Evolutionary conservation across 106 monocot genomes (phyloP).

Genomic region (Amphibolis antarctica): DNA sequence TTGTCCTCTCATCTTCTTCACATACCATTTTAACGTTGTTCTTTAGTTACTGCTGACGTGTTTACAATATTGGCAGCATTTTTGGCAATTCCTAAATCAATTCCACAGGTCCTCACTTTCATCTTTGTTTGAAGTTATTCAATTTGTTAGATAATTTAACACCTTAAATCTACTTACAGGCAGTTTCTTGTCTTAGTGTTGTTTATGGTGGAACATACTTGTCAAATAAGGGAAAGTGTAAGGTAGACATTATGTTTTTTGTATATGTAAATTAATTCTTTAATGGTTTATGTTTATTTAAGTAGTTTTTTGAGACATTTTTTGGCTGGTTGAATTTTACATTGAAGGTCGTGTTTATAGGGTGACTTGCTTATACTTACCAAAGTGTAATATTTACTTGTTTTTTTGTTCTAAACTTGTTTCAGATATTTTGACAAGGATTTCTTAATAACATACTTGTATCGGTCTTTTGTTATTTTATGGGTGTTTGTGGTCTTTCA

Average conservation of each 20-base stretch:
- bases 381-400: slow-evolving; percentile 42
- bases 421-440: neutral
- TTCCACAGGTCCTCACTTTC: neutral
- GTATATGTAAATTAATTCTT: neutral
- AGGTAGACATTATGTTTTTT: slow-evolving; percentile 32
- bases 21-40: too few species aligned
- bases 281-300: neutral
- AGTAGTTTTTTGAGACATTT: neutral
- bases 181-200: slow-evolving; percentile 90
- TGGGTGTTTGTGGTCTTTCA: neutral
- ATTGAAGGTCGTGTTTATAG: slow-evolving; percentile 70
- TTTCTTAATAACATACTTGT: neutral
- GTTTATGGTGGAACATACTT: slow-evolving; percentile 96
- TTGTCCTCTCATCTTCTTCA: neutral
- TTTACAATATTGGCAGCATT: too few species aligned
- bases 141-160: neutral
- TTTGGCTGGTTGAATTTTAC: slow-evolving; percentile 63
- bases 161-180: slow-evolving; percentile 23
- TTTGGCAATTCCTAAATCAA: too few species aligned
- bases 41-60: too few species aligned
- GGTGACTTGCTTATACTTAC: slow-evolving; percentile 79
- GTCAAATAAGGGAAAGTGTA: slow-evolving; percentile 83
- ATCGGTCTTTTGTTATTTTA: neutral
- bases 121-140: neutral
- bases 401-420: neutral